Evolutionary conservation across 345 rosid genomes (phyloP), one percentile per base, ranked within the genome.

Genomic region (Rhodamnia argentea): DNA sequence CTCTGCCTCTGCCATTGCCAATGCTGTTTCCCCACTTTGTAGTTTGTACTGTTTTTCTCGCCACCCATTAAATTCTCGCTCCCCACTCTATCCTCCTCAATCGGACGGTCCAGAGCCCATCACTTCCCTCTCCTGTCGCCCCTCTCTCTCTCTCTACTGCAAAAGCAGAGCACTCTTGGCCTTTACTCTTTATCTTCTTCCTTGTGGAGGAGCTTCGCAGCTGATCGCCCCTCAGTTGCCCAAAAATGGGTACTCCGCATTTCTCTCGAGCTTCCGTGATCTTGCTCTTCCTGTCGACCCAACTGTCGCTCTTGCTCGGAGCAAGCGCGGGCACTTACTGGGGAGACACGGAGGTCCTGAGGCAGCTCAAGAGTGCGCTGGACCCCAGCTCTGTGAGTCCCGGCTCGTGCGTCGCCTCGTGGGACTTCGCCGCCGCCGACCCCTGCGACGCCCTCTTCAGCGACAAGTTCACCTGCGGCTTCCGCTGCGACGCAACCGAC

Each of bases 391-490:
- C 98, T 0, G 84, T 93, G 52, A 90, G 9, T 54, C 95, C 95
- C 4, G 99, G 99, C 18, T 96, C 98, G 8, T 95, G 99, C 87
- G 84, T 95, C 84, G 90, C 92, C 85, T 92, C 98, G 0, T 96
- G 98, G 99, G 95, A 96, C 86, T 96, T 96, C 91, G 86, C 26
- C 91, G 86, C 95, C 10, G 83, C 90, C 54, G 99, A 95, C 86
- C 99, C 98, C 14, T 96, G 98, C 84, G 99, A 95, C 90, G 85
- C 22, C 89, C 90, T 95, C 56, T 96, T 92, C 92, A 86, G 94
- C 85, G 96, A 95, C 26, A 85, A 87, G 40, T 95, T 96, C 94
- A 93, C 95, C 2, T 96, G 99, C 84, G 99, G 99, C 26, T 95
- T 96, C 93, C 92, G 98, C 60, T 96, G 99, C 88, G 98, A 95